Base-by-base conservation (phyloP, 345 rosid species). In the Rhodomyrtus tomentosa region DNA sequence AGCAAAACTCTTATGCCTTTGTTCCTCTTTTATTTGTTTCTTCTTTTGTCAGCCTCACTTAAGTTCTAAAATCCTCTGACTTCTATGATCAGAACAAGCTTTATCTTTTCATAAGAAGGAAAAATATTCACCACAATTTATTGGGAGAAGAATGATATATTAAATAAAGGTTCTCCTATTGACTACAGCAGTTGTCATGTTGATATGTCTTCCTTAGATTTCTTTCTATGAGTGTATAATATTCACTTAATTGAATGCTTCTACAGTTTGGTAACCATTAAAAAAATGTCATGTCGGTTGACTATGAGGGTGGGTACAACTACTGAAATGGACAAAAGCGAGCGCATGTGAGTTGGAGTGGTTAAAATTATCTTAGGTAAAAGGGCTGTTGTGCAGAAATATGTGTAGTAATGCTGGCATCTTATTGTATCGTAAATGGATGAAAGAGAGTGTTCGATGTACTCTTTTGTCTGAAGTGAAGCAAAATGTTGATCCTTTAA, bases 1-100 rank as follows among this genome's bases (percentile, higher is more conserved):
- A 90, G 91, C 55, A 27, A 22, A 72, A 84, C 25, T 87, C 45
- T 11, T 83, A 11, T 83, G 50, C 50, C 55, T 85, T 81, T 5
- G 36, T 53, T 55, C 40, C 48, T 42, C 5, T 82, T 68, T 56
- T 51, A 54, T 55, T 32, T 54, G 5, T 27, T 29, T 21, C n/a
- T 11, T 76, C 83, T 84, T 16, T 72, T 29, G 51, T n/a, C 27
- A 58, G 52, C 53, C 62, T n/a, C 55, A 32, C 76, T 68, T 68
- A 32, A 68, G 76, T 68, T 68, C 45, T 68, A 15, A 68, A 36
- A 18, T 18, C 76, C 22, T 10, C 38, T 9, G 25, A 36, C 24
- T 68, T 68, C 76, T 68, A 36, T 68, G 76, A 68, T 68, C 24
- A 68, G 45, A 68, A 36, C 76, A 68, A 36, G 25, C 45, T 36